Evolutionary conservation across 768 basidiomycete species (phyloP), one percentile per base, ranked within the genome.

Genomic region (Suillus decipiens): DNA sequence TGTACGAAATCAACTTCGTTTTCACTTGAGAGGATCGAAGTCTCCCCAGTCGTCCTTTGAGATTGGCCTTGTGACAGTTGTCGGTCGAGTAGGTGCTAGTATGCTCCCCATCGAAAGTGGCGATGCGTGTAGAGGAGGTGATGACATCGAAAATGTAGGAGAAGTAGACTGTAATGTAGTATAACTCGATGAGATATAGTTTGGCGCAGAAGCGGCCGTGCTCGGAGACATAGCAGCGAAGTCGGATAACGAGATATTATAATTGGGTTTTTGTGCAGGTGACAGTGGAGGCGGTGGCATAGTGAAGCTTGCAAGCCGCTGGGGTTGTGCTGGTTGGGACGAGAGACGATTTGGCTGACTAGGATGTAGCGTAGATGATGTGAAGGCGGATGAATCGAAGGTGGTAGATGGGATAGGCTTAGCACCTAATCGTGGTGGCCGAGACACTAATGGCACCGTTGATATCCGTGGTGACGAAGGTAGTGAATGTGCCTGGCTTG

Each of bases 31-130:
- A 14, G 92, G 92, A 78, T 94, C 92, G 71, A 94, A 94, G 72
- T 91, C 92, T 28, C 85, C 86, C 89, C 89, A 92, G 63, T 87
- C 87, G 66, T 87, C 82, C 68, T 88, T 89, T 37, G 86, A 82
- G 15, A 82, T 67, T 54, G 79, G 82, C 66, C 86, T 86, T 17
- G 79, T 73, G 7, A 79, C 36, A 22, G 71, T 65, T 70, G 66
- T 73, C 45, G 73, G 60, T 64, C 84, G 82, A 12, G 82, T 76
- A 12, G 84, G 92, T 5, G 84, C 79, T 28, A 93, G 75, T 59
- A 92, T 73, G 51, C 80, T 78, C 33, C 81, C 77, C 78, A 84
- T 84, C 5, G 75, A 63, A n/a, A 70, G 69, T 15, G 71, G 70
- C 17, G 76, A 71, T 4, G 77, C 61, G 51, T 72, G 71, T 53